Percentiles rank a stretch among this genome's conserved stretches.
Conservation (phyloP, 495 filamentous ascomycete species). For the Arthonia radiata region DNA sequence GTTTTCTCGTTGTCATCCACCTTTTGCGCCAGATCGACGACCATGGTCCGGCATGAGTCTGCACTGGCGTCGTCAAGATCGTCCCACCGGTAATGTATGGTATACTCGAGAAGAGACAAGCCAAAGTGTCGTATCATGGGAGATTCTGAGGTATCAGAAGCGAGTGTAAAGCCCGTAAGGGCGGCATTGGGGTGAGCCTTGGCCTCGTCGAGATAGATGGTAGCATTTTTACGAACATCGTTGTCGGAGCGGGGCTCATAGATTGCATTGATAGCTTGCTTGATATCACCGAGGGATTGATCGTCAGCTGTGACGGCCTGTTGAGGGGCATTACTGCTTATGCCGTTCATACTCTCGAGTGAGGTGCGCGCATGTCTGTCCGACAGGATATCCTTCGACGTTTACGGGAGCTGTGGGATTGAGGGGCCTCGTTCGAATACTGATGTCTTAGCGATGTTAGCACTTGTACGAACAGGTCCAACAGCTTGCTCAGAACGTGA, state of each 20-base stretch:
- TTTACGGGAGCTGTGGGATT: too few species aligned
- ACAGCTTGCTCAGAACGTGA: too few species aligned
- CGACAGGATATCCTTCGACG: too few species aligned
- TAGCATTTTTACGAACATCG: slow-evolving; percentile 59
- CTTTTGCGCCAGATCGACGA: slow-evolving; percentile 51
- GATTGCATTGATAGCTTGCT: slow-evolving; percentile 61
- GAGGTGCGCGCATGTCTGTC: too few species aligned
- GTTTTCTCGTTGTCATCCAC: slow-evolving; percentile 47
- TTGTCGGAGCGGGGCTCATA: slow-evolving; percentile 66
- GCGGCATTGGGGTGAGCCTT: slow-evolving; percentile 58
- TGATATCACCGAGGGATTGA: slow-evolving; percentile 36
- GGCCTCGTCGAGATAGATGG: slow-evolving; percentile 56
- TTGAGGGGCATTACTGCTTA: slow-evolving; percentile 3
- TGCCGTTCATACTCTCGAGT: too few species aligned
- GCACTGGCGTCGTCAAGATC: slow-evolving; percentile 40
- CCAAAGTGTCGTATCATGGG: slow-evolving; percentile 81
- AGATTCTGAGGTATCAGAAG: slow-evolving; percentile 41
- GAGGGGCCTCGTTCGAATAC: too few species aligned
- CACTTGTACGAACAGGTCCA: too few species aligned
- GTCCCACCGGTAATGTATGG: slow-evolving; percentile 59
- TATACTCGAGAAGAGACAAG: slow-evolving; percentile 68
- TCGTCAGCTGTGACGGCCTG: slow-evolving; percentile 4
- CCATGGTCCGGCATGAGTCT: slow-evolving; percentile 38
- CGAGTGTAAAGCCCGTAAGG: slow-evolving; percentile 63
- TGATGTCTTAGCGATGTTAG: too few species aligned